Evolutionary conservation across 495 filamentous ascomycete species (phyloP), one percentile per base, ranked within the genome.

Genomic region (Aspergillus conjunctus): DNA sequence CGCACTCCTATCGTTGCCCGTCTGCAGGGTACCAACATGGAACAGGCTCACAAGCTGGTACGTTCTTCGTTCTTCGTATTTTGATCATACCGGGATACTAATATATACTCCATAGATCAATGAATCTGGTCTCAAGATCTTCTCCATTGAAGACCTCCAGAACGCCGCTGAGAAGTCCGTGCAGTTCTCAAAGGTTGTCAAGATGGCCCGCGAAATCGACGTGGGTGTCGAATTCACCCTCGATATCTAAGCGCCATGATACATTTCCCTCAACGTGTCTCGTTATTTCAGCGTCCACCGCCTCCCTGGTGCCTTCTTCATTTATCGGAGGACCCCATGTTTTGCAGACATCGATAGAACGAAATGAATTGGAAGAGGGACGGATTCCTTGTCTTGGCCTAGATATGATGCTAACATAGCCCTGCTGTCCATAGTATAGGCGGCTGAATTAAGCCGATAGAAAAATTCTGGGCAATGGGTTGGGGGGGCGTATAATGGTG

Each of bases 21-120:
- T 73, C 84, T 98, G 65, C 94, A 98, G 80, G 94, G 94, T 68
- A 98, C 94, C 74, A 98, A 98, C 83, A 93, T 97, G 89, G 92
- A 97, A 79, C 82, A 89, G 74, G 94, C 94, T 63, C 91, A 93
- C 74, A 87, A 92, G 78, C 79, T 97, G 77, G 86, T 88, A 81
- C 43, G 57, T 46, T n/a, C 22, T 33, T 21, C n/a, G 11, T 18
- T 14, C n/a, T 10, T n/a, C 33, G 17, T 26, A 30, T 53, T 14
- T 4, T 33, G 7, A 12, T 49, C 33, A 54, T 52, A n/a, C 34
- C 26, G 26, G 26, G 26, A 49, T 49, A 39, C 58, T 66, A 41
- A 71, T 45, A 54, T 46, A 48, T 17, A 49, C 31, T 61, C 3
- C 11, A 7, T 59, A 87, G 84, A 92, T 98, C 81, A 96, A 96